Conservation (phyloP, 2,329 filamentous ascomycete genomes). For the Herpomyces periplanetae region DNA sequence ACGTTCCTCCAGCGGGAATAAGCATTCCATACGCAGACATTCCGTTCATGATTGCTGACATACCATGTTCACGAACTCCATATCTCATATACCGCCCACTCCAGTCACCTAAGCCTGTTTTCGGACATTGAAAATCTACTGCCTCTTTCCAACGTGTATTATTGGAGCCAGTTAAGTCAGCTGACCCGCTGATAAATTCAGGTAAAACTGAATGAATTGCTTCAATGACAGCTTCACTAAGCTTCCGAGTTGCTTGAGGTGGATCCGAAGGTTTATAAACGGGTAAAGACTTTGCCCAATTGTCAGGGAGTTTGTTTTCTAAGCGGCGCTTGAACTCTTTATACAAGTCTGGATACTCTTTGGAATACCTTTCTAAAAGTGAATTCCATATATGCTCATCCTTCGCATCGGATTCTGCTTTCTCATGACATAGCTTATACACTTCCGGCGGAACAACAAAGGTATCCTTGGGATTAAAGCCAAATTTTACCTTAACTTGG, state of each 20-base stretch:
- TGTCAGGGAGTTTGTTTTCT: constrained; percentile 47
- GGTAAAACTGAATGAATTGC: constrained; percentile 49
- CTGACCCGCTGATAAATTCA: constrained; percentile 76
- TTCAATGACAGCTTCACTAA: constrained; percentile 67
- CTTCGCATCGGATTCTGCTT: constrained; percentile 46
- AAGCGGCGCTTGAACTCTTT: constrained; percentile 46
- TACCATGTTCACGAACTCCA: constrained; percentile 62
- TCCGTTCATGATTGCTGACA: constrained; percentile 82
- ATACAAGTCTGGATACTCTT: constrained; percentile 35
- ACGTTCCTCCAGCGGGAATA: constrained; percentile 74
- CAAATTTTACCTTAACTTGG: constrained; percentile 73
- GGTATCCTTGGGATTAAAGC: constrained; percentile 70
- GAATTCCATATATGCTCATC: constrained; percentile 81
- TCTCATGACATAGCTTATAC: constrained; percentile 60
- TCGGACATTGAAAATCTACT: constrained; percentile 78
- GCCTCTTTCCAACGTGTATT: constrained; percentile 92
- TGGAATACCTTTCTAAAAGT: constrained; percentile 48
- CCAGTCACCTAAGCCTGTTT: constrained; percentile 52
- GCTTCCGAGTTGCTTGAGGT: constrained; percentile 68
- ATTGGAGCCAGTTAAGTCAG: constrained; percentile 92
- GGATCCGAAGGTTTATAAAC: constrained; percentile 53
- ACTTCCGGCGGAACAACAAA: constrained; percentile 83
- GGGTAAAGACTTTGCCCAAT: constrained; percentile 78
- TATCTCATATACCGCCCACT: constrained; percentile 66
- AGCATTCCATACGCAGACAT: constrained; percentile 76